Base-by-base conservation (phyloP, 2,329 filamentous ascomycete species). In the Fusarium floridanum region DNA sequence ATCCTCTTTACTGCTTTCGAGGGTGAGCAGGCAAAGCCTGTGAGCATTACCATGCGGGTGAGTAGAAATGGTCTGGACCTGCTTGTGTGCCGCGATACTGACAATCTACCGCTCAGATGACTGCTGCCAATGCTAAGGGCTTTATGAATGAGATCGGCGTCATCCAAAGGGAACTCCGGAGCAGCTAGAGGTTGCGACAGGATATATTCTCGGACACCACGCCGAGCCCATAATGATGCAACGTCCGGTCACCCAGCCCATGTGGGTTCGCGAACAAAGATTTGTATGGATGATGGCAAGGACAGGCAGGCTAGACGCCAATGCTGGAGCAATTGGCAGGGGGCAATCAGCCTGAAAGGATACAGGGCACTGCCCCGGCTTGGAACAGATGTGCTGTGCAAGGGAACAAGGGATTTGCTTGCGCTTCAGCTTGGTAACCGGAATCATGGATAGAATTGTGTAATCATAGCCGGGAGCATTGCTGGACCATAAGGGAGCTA, bases 1-100 rank as follows among this genome's bases (percentile, higher is more conserved):
- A 89, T 97, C 24, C 79, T 91, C 41, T 92, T 92, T 76, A 92
- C 89, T 1, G 90, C 90, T 11, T 89, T 92, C 69, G 90, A 91
- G 76, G 89, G 86, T 24, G 83, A 84, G 3, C 85, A 88, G 43
- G 85, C 85, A 1, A 88, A 86, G 76, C 88, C 90, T 14, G 85
- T 90, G 61, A 90, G 86, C 77, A 86, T 92, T 67, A 89, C 91
- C 69, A 86, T 92, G 73, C 91, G 90, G 86, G 91, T 91, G 83
- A 73, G 85, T 82, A 57, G 41, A 27, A 20, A 34, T 24, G n/a
- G 6, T n/a, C 20, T 36, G 5, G 9, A 2, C 14, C 32, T 20
- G 17, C 11, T 17, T 6, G 17, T 32, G 43, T 7, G 20, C 20
- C 17, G 57, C 27, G 48, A 39, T n/a, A 45, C 70, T 77, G 50